These are phyloP conservation scores for Theobroma grandiflorum DNA, from an alignment of 441 rosid genomes.

Conservation along the genomic window DNA sequence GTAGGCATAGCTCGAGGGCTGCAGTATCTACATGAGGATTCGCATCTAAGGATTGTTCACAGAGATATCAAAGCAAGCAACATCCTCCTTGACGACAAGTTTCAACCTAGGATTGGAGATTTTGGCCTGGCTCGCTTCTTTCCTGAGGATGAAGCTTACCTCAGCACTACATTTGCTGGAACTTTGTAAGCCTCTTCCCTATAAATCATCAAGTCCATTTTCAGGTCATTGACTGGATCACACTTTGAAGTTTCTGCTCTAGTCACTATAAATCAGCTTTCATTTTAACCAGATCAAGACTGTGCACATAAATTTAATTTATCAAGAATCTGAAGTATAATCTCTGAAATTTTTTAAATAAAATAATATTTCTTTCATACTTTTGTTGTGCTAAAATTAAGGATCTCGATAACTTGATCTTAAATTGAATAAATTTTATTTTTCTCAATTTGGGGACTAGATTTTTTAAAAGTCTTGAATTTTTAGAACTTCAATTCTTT, in stretches of 20 bases:
- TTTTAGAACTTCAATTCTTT: too few species aligned
- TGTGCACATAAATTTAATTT: too few species aligned
- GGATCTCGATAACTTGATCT: too few species aligned
- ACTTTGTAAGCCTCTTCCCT: conserved; percentile 54
- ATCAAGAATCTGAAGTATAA: too few species aligned
- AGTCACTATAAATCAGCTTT: background rate
- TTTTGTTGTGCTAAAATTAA: too few species aligned
- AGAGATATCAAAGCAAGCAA: conserved; percentile 83
- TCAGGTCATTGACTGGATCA: background rate
- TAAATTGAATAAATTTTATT: too few species aligned
- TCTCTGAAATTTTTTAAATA: too few species aligned
- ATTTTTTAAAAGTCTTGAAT: too few species aligned
- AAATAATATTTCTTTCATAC: too few species aligned
- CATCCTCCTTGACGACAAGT: conserved; percentile 73
- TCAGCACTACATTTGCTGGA: conserved; percentile 78
- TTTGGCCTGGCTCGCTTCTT: conserved; percentile 77
- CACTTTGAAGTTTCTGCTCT: background rate
- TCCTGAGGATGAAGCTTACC: conserved; percentile 75
- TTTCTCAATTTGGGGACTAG: too few species aligned
- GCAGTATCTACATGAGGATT: conserved; percentile 74
- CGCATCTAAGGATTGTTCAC: conserved; percentile 62
- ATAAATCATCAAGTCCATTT: background rate
- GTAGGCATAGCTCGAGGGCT: conserved; percentile 68
- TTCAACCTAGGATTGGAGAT: conserved; percentile 69
- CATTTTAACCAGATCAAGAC: too few species aligned